Percentiles rank a stretch among this genome's conserved stretches.
These are phyloP conservation scores for Mycena epipterygia DNA, from an alignment of 768 basidiomycete genomes.

Conservation along the genomic window DNA sequence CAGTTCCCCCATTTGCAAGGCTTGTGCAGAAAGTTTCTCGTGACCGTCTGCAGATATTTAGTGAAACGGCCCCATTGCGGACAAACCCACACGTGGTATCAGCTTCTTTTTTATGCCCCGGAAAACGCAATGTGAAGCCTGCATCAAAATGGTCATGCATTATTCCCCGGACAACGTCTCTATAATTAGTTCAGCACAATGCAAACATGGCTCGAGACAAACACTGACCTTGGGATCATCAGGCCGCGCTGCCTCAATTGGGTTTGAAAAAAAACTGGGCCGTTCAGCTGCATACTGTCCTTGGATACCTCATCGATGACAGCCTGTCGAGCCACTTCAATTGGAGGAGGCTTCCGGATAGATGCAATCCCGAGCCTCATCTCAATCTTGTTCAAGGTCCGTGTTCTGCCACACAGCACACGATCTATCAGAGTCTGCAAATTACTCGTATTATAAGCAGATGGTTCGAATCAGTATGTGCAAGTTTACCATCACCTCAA, in stretches of 20 bases:
- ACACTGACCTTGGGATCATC: neutral
- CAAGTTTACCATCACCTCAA: too few species aligned
- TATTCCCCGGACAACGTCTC: neutral
- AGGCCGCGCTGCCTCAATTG: neutral
- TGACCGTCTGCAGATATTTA: slow-evolving; percentile 46
- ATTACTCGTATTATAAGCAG: too few species aligned
- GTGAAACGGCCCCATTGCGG: slow-evolving; percentile 27
- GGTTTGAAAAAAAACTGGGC: neutral
- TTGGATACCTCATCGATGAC: neutral
- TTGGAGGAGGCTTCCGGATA: neutral
- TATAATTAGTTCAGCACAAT: neutral
- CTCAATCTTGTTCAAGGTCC: neutral
- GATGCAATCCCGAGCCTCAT: neutral
- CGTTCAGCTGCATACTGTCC: neutral
- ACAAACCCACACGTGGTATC: neutral
- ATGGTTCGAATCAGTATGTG: too few species aligned
- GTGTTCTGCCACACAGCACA: neutral
- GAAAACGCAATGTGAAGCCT: neutral
- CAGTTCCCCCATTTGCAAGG: slow-evolving; percentile 46
- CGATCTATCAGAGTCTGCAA: neutral
- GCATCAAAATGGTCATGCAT: slow-evolving; percentile 13
- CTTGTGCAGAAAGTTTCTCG: slow-evolving; percentile 44
- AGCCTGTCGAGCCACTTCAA: neutral
- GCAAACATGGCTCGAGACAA: neutral
- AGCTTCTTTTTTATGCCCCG: neutral